Conservation (phyloP, 1,284 basidiomycete genomes). For the Malassezia japonica region DNA sequence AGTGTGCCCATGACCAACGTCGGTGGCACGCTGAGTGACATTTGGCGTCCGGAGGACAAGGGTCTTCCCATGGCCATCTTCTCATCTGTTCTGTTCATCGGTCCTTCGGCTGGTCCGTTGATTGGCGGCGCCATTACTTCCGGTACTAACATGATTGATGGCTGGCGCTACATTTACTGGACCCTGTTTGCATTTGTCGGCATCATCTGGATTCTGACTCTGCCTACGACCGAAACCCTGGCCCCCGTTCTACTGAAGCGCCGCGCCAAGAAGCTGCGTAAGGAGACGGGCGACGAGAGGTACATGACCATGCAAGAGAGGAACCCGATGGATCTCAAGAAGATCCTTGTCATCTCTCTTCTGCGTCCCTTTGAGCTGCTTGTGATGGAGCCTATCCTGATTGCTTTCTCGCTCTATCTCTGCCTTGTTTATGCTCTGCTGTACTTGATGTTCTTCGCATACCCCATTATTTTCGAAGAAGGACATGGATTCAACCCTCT, state of each 20-base stretch:
- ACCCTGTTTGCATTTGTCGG: slow-evolving; percentile 60
- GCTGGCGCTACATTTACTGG: slow-evolving; percentile 69
- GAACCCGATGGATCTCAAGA: slow-evolving; percentile 40
- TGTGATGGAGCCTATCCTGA: slow-evolving; percentile 66
- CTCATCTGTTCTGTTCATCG: slow-evolving; percentile 30
- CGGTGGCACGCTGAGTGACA: slow-evolving; percentile 48
- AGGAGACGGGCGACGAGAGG: slow-evolving; percentile 58
- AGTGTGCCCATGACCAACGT: slow-evolving; percentile 52
- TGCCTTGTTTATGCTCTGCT: slow-evolving; percentile 60
- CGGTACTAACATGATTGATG: slow-evolving; percentile 35
- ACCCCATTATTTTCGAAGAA: slow-evolving; percentile 43
- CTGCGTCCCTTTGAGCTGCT: slow-evolving; percentile 52
- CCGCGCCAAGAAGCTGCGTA: slow-evolving; percentile 55
- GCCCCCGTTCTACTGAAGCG: slow-evolving; percentile 53
- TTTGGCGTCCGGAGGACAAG: not conserved
- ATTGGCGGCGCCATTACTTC: slow-evolving; percentile 50
- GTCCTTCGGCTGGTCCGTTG: slow-evolving; percentile 53
- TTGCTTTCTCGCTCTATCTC: slow-evolving; percentile 62
- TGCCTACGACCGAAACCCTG: slow-evolving; percentile 67
- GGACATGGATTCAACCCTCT: slow-evolving; percentile 39
- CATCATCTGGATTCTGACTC: slow-evolving; percentile 53
- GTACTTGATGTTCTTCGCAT: slow-evolving; percentile 43
- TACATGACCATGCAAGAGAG: slow-evolving; percentile 48
- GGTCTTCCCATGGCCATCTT: slow-evolving; percentile 58
- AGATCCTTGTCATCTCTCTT: slow-evolving; percentile 55